These are phyloP conservation scores for Syncephalastrum racemosum DNA, from an alignment of 371 early-diverging fungal genomes.

Conservation along the genomic window DNA sequence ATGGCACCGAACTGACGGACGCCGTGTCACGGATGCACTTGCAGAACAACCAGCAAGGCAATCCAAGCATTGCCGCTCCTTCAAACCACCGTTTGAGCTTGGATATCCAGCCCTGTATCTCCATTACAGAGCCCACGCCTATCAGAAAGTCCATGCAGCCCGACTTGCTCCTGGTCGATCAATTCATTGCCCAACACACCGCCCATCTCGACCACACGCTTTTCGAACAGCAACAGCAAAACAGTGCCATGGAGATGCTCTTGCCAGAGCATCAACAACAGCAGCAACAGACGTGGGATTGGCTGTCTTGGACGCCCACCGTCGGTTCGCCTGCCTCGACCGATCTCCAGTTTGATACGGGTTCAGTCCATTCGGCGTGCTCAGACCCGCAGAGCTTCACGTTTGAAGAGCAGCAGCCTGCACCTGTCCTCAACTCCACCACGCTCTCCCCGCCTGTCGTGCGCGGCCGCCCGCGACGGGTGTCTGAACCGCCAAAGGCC, in stretches of 20 bases:
- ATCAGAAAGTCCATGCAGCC: slow-evolving; percentile 10
- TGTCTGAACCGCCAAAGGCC: slow-evolving; percentile 24
- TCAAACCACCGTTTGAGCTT: slow-evolving; percentile 14
- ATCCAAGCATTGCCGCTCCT: too few relatives aligned
- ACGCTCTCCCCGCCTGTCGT: too few relatives aligned
- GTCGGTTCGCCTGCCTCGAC: slow-evolving; percentile 11
- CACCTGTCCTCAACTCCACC: neutral
- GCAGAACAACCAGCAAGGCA: too few relatives aligned
- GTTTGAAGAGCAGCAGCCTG: slow-evolving; percentile 1
- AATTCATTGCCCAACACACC: slow-evolving; percentile 17
- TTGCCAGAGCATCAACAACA: neutral
- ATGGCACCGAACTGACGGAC: too few relatives aligned
- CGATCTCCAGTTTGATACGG: slow-evolving; percentile 12
- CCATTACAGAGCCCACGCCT: slow-evolving; percentile 27
- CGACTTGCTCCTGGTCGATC: slow-evolving; percentile 16
- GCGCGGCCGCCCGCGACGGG: slow-evolving; percentile 20
- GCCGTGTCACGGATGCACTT: too few relatives aligned
- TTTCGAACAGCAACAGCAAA: slow-evolving; percentile 3
- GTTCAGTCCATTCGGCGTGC: slow-evolving; percentile 13
- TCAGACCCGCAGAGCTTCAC: too few relatives aligned
- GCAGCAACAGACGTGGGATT: slow-evolving; percentile 5
- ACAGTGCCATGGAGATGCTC: neutral
- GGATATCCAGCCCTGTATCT: slow-evolving; percentile 28
- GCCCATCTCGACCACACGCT: slow-evolving; percentile 6
- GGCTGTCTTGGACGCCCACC: slow-evolving; percentile 17